Evolutionary conservation across 805 yeast species (phyloP).

Genomic region (Ogataea minuta): DNA sequence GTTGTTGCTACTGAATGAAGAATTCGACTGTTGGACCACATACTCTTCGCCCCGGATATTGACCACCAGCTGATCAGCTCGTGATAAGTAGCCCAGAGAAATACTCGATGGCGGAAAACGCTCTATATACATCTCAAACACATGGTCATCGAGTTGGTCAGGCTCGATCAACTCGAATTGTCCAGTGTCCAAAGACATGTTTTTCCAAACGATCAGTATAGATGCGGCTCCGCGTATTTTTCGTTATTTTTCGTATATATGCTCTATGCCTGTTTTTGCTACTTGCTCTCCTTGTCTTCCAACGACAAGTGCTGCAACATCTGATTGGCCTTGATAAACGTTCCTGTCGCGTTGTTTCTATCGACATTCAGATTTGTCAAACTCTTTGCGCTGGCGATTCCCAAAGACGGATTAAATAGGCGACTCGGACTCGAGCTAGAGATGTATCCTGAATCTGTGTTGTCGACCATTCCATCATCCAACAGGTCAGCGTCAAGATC

Average conservation of each 20-base stretch:
- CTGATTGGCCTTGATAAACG: slow-evolving; percentile 26
- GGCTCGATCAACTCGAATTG: slow-evolving; percentile 5
- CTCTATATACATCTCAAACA: slow-evolving; percentile 26
- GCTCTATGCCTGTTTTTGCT: neutral
- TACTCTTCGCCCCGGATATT: slow-evolving; percentile 21
- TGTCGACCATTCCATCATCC: slow-evolving; percentile 13
- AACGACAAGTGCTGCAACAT: slow-evolving; percentile 20
- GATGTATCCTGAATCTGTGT: slow-evolving; percentile 4
- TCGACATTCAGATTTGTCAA: slow-evolving; percentile 16
- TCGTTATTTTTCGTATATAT: slow-evolving; percentile 4
- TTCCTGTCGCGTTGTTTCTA: slow-evolving; percentile 22
- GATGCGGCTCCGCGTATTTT: slow-evolving; percentile 3
- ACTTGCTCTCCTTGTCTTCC: slow-evolving; percentile 10
- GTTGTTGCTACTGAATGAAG: slow-evolving; percentile 33
- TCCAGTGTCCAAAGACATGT: slow-evolving; percentile 1
- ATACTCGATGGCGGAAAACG: slow-evolving; percentile 15
- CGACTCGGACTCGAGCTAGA: neutral
- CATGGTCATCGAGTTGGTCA: slow-evolving; percentile 28
- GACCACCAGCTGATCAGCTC: slow-evolving; percentile 18
- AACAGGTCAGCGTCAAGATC: slow-evolving; percentile 16
- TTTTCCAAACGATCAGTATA: neutral
- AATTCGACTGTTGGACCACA: slow-evolving; percentile 34
- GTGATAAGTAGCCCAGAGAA: slow-evolving; percentile 27
- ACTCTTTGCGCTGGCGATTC: slow-evolving; percentile 17
- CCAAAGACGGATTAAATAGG: slow-evolving; percentile 12